phyloP scores from a whole-genome alignment of 164 flowering plant genomes.

The Vitis amurensis region DNA sequence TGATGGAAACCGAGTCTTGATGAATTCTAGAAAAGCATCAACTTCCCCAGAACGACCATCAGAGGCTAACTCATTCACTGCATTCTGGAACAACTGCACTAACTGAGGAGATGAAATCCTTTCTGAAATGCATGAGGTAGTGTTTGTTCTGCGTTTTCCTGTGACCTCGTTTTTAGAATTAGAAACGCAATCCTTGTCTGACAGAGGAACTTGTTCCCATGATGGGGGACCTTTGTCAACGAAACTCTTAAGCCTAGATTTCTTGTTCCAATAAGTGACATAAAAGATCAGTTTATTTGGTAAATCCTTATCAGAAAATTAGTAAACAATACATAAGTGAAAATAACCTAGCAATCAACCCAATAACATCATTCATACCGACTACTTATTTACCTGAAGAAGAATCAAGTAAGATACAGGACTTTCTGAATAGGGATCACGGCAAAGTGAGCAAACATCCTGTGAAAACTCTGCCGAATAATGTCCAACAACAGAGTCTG shows the following conservation, averaged over 20 bases:
- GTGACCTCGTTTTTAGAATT: conserved; percentile 8
- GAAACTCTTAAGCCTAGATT: conserved; percentile 81
- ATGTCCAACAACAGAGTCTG: conserved; percentile 23
- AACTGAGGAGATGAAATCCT: conserved; percentile 34
- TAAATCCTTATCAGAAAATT: not conserved
- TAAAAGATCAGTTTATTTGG: not conserved
- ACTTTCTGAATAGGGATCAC: conserved; percentile 65
- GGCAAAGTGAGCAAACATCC: conserved; percentile 83
- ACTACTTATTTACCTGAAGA: conserved; percentile 64
- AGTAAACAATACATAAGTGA: conserved; percentile 8
- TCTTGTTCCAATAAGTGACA: conserved; percentile 38
- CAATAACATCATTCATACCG: not conserved
- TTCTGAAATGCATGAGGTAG: conserved; percentile 27
- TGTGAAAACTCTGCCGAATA: conserved; percentile 37
- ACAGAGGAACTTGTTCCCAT: conserved; percentile 52
- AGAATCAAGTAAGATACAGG: conserved; percentile 75
- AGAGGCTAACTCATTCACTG: conserved; percentile 35
- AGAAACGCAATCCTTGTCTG: conserved; percentile 30
- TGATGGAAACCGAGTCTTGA: conserved; percentile 45
- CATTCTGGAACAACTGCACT: conserved; percentile 41
- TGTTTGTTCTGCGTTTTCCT: conserved; percentile 26
- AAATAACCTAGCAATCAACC: conserved; percentile 3
- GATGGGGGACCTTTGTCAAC: conserved; percentile 69
- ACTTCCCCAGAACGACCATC: conserved; percentile 48
- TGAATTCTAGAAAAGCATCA: conserved; percentile 47